These are phyloP conservation scores for Chlorencoelia australis DNA, from an alignment of 2,329 filamentous ascomycete species.

Conservation along the genomic window DNA sequence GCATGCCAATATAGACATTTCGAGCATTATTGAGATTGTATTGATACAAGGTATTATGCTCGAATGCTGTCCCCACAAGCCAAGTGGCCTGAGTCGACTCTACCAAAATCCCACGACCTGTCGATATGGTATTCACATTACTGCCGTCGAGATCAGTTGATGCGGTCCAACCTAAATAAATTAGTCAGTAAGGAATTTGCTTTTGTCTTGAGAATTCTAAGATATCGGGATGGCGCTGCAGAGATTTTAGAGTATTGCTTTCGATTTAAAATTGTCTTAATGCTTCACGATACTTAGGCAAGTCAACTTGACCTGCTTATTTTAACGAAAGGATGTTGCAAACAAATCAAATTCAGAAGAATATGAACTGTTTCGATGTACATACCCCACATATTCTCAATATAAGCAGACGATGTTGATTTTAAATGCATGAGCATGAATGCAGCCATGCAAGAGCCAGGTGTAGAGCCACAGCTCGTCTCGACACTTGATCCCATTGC, in stretches of 20 bases:
- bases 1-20: background rate
- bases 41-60: constrained; percentile 58
- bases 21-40: background rate
- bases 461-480: constrained; percentile 17
- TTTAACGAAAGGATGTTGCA: too few relatives aligned
- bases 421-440: constrained; percentile 15
- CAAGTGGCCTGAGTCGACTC: constrained; percentile 8
- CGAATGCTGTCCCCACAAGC: constrained; percentile 52
- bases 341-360: too few relatives aligned
- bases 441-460: constrained; percentile 12
- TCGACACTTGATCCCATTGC: constrained; percentile 28
- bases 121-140: constrained; percentile 6
- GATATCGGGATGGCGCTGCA: too few relatives aligned
- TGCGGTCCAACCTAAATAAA: too few relatives aligned
- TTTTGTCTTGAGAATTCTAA: too few relatives aligned
- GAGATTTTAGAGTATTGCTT: too few relatives aligned
- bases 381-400: constrained; percentile 19
- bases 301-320: too few relatives aligned
- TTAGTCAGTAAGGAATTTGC: too few relatives aligned
- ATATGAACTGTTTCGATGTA: too few relatives aligned
- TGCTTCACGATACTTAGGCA: too few relatives aligned
- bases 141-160: constrained; percentile 44
- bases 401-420: constrained; percentile 10
- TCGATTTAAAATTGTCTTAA: too few relatives aligned
- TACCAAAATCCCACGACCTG: constrained; percentile 12